Percentiles rank a stretch among this genome's conserved stretches.
Evolutionary conservation across 1,139 yeast species (phyloP).

Genomic region (Zhuliangozyma blackwelliae): DNA sequence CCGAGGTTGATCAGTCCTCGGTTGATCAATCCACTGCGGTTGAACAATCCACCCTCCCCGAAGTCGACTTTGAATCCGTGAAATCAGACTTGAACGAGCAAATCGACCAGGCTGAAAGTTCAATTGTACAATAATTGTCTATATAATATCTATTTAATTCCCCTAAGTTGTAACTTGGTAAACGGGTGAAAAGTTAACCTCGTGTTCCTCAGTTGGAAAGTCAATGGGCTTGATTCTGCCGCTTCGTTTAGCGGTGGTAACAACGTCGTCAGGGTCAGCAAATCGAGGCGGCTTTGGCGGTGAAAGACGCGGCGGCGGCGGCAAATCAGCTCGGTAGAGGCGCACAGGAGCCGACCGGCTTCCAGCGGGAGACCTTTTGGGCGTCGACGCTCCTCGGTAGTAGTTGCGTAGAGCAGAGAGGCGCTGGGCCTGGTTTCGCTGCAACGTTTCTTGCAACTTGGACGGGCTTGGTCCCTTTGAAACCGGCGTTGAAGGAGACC

Average conservation of each 20-base stretch:
- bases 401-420: conserved; percentile 33
- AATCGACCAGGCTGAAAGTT: conserved; percentile 10
- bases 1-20: neutral
- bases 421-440: conserved; percentile 29
- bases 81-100: conserved; percentile 14
- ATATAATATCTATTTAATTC: neutral
- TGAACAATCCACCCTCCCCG: conserved; percentile 1
- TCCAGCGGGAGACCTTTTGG: conserved; percentile 7
- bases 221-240: conserved; percentile 37
- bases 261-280: conserved; percentile 5
- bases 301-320: conserved; percentile 13
- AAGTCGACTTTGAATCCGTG: conserved; percentile 6
- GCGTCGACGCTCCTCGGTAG: conserved; percentile 18
- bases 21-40: neutral
- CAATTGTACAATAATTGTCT: neutral
- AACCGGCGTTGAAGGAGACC: conserved; percentile 22
- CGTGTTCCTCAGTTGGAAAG: conserved; percentile 31
- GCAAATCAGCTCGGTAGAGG: conserved; percentile 4
- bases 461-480: conserved; percentile 32
- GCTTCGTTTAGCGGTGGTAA: conserved; percentile 37
- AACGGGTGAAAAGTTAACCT: conserved; percentile 33
- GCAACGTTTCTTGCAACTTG: conserved; percentile 37
- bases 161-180: conserved; percentile 2
- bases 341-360: neutral
- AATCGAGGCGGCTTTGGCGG: conserved; percentile 36